Evolutionary conservation across 2,329 filamentous ascomycete genomes (phyloP).

Genomic region (Neophaeococcomyces mojaviensis): DNA sequence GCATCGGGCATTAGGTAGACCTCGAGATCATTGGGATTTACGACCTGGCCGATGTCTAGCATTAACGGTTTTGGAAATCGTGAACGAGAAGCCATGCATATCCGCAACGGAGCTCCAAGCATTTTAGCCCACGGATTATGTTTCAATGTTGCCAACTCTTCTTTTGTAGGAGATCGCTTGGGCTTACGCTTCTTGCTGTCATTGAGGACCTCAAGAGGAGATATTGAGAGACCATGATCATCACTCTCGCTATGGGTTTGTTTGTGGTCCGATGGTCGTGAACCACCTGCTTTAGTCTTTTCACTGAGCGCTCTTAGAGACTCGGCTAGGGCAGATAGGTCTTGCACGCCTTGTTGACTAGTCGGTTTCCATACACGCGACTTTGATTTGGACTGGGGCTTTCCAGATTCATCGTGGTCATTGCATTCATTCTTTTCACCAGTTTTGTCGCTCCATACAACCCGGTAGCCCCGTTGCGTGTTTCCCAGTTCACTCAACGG

Average conservation of each 20-base stretch:
- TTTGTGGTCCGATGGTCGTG: background rate
- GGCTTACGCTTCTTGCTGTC: background rate
- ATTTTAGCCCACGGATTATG: slow-evolving; percentile 21
- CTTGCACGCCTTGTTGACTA: background rate
- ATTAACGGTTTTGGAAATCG: slow-evolving; percentile 16
- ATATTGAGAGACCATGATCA: slow-evolving; percentile 4
- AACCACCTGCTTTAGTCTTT: background rate
- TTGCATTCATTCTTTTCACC: too few species aligned
- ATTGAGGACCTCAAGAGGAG: slow-evolving; percentile 11
- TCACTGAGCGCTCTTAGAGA: background rate
- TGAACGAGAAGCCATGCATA: slow-evolving; percentile 15
- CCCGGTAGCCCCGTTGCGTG: too few species aligned
- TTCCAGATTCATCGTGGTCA: too few species aligned
- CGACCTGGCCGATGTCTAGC: slow-evolving; percentile 12
- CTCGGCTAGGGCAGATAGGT: background rate
- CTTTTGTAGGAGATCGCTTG: slow-evolving; percentile 11
- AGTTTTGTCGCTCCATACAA: too few species aligned
- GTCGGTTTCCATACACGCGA: background rate
- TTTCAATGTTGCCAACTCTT: slow-evolving; percentile 12
- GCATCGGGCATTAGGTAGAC: slow-evolving; percentile 15
- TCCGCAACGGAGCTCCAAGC: slow-evolving; percentile 16
- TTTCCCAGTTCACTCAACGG: too few species aligned
- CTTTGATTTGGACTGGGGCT: too few species aligned
- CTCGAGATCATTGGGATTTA: slow-evolving; percentile 12
- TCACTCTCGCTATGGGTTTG: background rate